Evolutionary conservation across 352 stramenopile species (phyloP), one percentile per base, ranked within the genome.

Genomic region (Thalassiosira hispida): DNA sequence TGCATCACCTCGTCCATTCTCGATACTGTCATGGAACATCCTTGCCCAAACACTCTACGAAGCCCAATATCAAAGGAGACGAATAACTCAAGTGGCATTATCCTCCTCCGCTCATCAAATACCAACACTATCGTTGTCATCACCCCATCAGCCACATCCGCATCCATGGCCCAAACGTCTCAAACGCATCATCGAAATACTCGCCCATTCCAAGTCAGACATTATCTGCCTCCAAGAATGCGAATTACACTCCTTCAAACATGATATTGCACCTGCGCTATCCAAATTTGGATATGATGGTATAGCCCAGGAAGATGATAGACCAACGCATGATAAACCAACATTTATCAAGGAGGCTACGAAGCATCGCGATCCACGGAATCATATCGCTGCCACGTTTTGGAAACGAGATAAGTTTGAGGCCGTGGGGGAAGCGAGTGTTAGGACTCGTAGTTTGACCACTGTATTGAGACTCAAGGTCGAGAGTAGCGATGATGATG

Each of bases 221-320:
- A 67, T 86, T 55, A 55, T 84, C 4, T 84, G 79, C 46, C 52
- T 86, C 22, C 79, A 86, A 67, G 79, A 86, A 55, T 81, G 72
- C 42, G 79, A 86, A 53, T 38, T 66, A 9, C 27, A 77, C 2
- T 77, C 68, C 16, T 83, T 81, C n/a, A 25, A 62, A 0, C 1
- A 56, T 31, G 79, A 86, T 47, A 27, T 86, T 8, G 27, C 60
- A 3, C 79, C 79, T 14, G 55, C 67, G 3, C 18, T 86, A 20
- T 73, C 49, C 0, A 31, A 27, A 1, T 35, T 81, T 12, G 78
- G 78, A 18, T 86, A 86, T 42, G 73, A 83, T 53, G 79, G 79
- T 29, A 65, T 73, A 25, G 52, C 71, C 0, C 79, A 86, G 51
- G 79, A 80, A 23, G 72, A 81, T 59, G 35, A 74, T 49, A 42